These are phyloP conservation scores for Niveomyces coronatus DNA, from an alignment of 2,329 filamentous ascomycete genomes.

Conservation along the genomic window DNA sequence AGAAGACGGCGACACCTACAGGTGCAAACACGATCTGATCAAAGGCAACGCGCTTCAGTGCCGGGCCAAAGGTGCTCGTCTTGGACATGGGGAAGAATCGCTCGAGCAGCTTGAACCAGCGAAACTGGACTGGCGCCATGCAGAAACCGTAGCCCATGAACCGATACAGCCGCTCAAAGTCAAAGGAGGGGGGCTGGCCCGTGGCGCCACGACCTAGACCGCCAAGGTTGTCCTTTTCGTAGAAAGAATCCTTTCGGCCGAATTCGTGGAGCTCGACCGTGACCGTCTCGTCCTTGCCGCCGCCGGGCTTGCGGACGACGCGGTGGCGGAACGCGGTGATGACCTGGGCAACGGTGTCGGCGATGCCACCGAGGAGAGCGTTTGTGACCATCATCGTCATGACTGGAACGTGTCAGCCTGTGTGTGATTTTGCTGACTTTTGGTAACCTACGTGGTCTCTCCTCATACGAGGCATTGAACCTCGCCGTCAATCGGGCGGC, in stretches of 20 bases:
- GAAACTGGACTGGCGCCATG: conserved; percentile 91
- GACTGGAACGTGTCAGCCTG: conserved; percentile 39
- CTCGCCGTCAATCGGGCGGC: conserved; percentile 71
- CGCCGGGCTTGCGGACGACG: conserved; percentile 51
- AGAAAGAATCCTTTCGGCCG: conserved; percentile 65
- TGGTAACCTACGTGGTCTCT: conserved; percentile 59
- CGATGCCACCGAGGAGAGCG: conserved; percentile 86
- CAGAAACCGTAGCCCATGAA: conserved; percentile 97
- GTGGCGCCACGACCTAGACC: conserved; percentile 24
- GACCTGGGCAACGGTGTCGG: conserved; percentile 90
- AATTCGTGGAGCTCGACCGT: conserved; percentile 85
- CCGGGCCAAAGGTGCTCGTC: conserved; percentile 60
- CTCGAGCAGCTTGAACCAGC: conserved; percentile 86
- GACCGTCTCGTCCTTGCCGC: conserved; percentile 57
- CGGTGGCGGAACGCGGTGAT: conserved; percentile 73
- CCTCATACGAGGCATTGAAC: conserved; percentile 91
- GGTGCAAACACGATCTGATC: conserved; percentile 94
- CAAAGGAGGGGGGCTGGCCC: conserved; percentile 67
- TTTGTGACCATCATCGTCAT: conserved; percentile 99
- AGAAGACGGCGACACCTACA: conserved; percentile 77
- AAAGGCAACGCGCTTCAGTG: conserved; percentile 80
- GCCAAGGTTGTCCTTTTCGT: conserved; percentile 55
- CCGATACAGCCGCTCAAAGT: conserved; percentile 85
- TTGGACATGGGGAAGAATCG: conserved; percentile 77
- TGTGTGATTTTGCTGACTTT: background rate